A percentile compares a stretch with the other conserved stretches of the same genome.
Evolutionary conservation across 495 filamentous ascomycete genomes (phyloP).

Genomic region (Penicillium canariense): DNA sequence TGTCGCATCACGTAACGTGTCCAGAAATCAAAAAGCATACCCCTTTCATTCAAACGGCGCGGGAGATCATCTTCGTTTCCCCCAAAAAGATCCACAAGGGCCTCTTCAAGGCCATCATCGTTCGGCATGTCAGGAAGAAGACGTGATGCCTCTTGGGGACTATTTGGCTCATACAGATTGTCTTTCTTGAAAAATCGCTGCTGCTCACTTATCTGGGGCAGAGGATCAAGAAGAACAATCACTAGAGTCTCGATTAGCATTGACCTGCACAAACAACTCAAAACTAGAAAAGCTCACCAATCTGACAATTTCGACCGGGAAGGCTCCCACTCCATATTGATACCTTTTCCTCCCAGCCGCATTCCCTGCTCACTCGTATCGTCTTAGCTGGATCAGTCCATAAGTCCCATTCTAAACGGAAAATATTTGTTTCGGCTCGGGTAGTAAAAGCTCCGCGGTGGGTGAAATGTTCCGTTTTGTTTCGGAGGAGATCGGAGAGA

Average conservation of each 20-base stretch:
- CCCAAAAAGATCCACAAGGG: too few relatives aligned
- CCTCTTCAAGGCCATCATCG: too few relatives aligned
- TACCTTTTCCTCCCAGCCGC: constrained; percentile 13
- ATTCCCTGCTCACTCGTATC: background rate
- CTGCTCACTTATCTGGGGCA: constrained; percentile 7
- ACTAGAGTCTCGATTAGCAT: too few relatives aligned
- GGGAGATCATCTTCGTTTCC: too few relatives aligned
- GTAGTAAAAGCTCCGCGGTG: background rate
- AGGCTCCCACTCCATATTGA: constrained; percentile 12
- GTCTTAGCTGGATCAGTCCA: constrained; percentile 10
- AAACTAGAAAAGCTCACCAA: constrained; percentile 10
- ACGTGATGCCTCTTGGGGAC: too few relatives aligned
- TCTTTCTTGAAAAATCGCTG: background rate
- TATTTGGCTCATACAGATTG: too few relatives aligned
- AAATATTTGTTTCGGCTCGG: constrained; percentile 8
- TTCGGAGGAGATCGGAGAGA: constrained; percentile 2
- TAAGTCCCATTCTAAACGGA: constrained; percentile 8
- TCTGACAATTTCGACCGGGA: background rate
- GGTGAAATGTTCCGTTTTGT: constrained; percentile 4
- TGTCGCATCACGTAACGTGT: too few relatives aligned
- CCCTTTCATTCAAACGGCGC: too few relatives aligned
- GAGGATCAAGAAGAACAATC: constrained; percentile 13
- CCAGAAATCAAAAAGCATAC: too few relatives aligned
- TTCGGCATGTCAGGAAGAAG: too few relatives aligned
- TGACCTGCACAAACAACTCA: too few relatives aligned